Evolutionary conservation across 352 stramenopile genomes (phyloP), one percentile per base, ranked within the genome.

Genomic region (Saprolegnia parasitica): DNA sequence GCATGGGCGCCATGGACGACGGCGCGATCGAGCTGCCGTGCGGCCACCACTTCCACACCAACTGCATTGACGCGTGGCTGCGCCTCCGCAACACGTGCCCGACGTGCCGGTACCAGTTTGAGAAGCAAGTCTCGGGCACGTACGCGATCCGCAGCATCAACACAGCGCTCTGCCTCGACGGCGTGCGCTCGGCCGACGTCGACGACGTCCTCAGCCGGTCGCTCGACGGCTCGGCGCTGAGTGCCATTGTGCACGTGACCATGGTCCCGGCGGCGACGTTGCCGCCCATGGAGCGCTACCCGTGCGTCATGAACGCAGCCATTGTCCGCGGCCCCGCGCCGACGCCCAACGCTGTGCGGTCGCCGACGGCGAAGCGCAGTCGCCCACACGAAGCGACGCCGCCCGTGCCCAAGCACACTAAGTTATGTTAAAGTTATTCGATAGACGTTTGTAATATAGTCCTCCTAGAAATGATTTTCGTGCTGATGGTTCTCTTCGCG

Each of bases 51-150:
- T 99, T 98, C 78, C 96, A 99, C 75, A 74, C 91, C 32, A 76
- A 84, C 47, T 99, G 96, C 81, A 91, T 99, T 70, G 73, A 89
- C 42, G 91, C 85, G 52, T 99, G 96, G 96, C 89, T 97, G 49
- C 81, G 89, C 64, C 90, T 95, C 63, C 89, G 97, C 71, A 87
- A 81, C 62, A 95, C 89, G 63, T 99, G 96, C 74, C 94, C 93
- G 4, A 95, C 95, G 35, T 99, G 96, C 72, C 95, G 96, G 62
- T 89, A 94, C 73, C 90, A 98, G 78, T 88, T 98, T 65, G 82
- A 77, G 56, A 90, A 90, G 74, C 82, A 83, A 39, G 90, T 92
- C 65, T 86, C 80, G 0, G 84, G 84, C 40, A 87, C 81, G 72
- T 92, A 90, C 68, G 84, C 84, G 16, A 83, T 92, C 49, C 84